A percentile compares a stretch with the other conserved stretches of the same genome.
Conservation (phyloP, 306 rosid species). For the Psophocarpus tetragonolobus region DNA sequence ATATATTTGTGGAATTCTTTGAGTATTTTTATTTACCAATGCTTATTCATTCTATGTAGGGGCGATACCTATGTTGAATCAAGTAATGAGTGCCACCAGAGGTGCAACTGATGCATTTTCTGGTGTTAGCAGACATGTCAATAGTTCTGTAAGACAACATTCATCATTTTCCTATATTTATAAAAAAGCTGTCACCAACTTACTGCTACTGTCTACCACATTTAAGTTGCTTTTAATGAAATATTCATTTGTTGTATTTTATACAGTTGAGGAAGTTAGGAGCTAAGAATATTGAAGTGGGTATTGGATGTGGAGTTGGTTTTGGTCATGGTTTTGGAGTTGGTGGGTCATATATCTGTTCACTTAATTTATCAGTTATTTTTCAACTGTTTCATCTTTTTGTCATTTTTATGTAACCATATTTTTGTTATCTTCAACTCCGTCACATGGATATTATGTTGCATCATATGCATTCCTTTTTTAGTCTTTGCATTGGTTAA, state of each 20-base stretch:
- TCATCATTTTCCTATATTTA: neutral
- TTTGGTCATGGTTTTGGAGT: conserved; percentile 97
- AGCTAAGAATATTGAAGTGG: conserved; percentile 79
- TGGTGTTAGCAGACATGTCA: conserved; percentile 82
- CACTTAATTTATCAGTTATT: neutral
- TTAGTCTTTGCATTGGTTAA: neutral
- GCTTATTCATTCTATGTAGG: conserved; percentile 47
- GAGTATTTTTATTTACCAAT: neutral
- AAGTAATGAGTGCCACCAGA: conserved; percentile 94
- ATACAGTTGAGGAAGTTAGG: conserved; percentile 83
- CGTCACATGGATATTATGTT: neutral
- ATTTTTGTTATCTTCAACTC: neutral
- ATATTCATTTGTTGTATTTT: conserved; percentile 13
- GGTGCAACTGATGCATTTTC: conserved; percentile 96
- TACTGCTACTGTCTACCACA: neutral
- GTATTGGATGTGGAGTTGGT: conserved; percentile 96
- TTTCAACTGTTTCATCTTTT: neutral
- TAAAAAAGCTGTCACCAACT: neutral
- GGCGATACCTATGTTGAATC: conserved; percentile 79
- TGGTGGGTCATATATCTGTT: conserved; percentile 56
- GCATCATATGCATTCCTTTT: neutral
- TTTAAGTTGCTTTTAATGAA: neutral
- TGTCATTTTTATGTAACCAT: neutral
- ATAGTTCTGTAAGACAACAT: conserved; percentile 62
- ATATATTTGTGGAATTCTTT: neutral